phyloP scores from a whole-genome alignment of 106 monocot species.

The Agapanthus africanus region DNA sequence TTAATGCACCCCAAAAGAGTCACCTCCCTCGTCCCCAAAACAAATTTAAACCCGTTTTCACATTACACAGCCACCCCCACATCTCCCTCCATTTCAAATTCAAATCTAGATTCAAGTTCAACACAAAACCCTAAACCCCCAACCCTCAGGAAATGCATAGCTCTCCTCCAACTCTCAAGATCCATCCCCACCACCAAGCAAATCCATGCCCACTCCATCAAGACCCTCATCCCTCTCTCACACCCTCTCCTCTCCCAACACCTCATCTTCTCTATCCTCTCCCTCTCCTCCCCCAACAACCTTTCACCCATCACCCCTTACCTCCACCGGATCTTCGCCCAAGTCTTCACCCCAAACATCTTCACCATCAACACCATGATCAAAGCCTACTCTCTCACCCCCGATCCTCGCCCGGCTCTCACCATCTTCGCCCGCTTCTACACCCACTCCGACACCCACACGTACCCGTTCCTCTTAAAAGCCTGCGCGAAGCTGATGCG shows the following conservation, averaged over 20 bases:
- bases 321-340: constrained; percentile 40
- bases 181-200: constrained; percentile 36
- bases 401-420: constrained; percentile 51
- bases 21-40: too few relatives aligned
- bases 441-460: constrained; percentile 51
- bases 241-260: constrained; percentile 57
- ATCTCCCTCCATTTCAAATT: too few relatives aligned
- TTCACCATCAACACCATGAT: constrained; percentile 90
- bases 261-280: constrained; percentile 51
- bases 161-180: constrained; percentile 37
- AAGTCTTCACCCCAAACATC: constrained; percentile 33
- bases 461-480: constrained; percentile 84
- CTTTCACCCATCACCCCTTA: constrained; percentile 29
- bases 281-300: constrained; percentile 17
- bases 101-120: too few relatives aligned
- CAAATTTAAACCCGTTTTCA: too few relatives aligned
- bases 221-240: constrained; percentile 34
- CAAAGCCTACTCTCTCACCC: constrained; percentile 50
- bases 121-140: too few relatives aligned
- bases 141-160: constrained; percentile 47
- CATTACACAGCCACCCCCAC: too few relatives aligned
- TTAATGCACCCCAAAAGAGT: too few relatives aligned
- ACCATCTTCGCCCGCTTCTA: constrained; percentile 33
- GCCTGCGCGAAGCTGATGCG: constrained; percentile 60
- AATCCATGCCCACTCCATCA: constrained; percentile 59